Evolutionary conservation across 495 filamentous ascomycete genomes (phyloP).

Genomic region (Xylaria flabelliformis): DNA sequence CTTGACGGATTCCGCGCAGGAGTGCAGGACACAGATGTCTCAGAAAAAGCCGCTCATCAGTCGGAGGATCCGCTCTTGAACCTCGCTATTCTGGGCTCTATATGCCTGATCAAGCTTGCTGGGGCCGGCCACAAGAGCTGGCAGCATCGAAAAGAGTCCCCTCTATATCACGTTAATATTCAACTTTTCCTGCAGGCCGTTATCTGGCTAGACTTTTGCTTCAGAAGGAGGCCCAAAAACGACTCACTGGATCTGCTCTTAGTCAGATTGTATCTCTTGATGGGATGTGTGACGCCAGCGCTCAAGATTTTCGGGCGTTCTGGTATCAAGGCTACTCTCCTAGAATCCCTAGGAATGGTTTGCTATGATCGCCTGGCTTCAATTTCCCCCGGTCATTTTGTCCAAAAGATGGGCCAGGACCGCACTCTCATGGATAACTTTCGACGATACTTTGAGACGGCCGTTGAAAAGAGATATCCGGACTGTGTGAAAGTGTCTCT

Average conservation of each 20-base stretch:
- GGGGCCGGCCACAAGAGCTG: constrained; percentile 24
- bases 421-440: constrained; percentile 34
- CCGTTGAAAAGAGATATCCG: constrained; percentile 45
- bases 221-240: constrained; percentile 44
- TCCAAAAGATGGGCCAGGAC: constrained; percentile 8
- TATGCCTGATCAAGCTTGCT: constrained; percentile 55
- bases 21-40: constrained; percentile 32
- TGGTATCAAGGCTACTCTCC: constrained; percentile 57
- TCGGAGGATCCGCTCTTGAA: constrained; percentile 53
- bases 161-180: constrained; percentile 40
- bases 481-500: constrained; percentile 52
- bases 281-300: constrained; percentile 52
- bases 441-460: constrained; percentile 47
- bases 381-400: constrained; percentile 54
- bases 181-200: constrained; percentile 53
- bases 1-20: constrained; percentile 41
- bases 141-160: constrained; percentile 30
- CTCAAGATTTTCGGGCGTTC: constrained; percentile 51
- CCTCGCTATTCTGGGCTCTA: constrained; percentile 50
- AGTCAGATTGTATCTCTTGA: constrained; percentile 52
- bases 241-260: constrained; percentile 52
- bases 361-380: constrained; percentile 60
- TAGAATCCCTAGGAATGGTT: constrained; percentile 54
- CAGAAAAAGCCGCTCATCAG: constrained; percentile 14
- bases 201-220: constrained; percentile 52